Conservation (phyloP, 208 protist genomes). For the Leishmania turanica region DNA sequence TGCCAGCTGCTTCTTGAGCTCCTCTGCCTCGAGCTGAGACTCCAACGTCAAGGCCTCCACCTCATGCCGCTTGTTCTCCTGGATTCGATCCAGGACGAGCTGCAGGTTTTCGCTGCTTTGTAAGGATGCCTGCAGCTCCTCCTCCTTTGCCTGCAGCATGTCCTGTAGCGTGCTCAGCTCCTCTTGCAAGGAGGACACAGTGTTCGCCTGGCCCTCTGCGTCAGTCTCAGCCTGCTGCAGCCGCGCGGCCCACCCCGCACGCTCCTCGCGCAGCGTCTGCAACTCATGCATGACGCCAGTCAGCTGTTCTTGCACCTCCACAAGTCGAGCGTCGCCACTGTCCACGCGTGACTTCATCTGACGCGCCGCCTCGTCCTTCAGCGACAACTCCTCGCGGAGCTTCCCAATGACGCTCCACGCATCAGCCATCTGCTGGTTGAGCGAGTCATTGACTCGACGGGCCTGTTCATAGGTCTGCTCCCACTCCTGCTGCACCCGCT, state of each 20-base stretch:
- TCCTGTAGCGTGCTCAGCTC: slow-evolving; percentile 49
- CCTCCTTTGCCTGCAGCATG: slow-evolving; percentile 31
- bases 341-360: slow-evolving; percentile 42
- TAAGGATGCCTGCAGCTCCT: slow-evolving; percentile 30
- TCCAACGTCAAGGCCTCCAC: slow-evolving; percentile 32
- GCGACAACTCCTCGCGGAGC: slow-evolving; percentile 60
- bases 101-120: slow-evolving; percentile 30
- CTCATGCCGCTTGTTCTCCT: slow-evolving; percentile 29
- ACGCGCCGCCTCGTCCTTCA: slow-evolving; percentile 37
- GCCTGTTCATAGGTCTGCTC: slow-evolving; percentile 85
- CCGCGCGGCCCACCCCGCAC: slow-evolving; percentile 21
- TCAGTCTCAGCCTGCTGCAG: slow-evolving; percentile 17
- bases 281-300: slow-evolving; percentile 34
- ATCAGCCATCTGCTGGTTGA: slow-evolving; percentile 68
- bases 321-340: slow-evolving; percentile 31
- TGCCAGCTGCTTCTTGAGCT: slow-evolving; percentile 26
- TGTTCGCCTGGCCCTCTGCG: slow-evolving; percentile 17
- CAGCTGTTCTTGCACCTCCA: slow-evolving; percentile 36
- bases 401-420: slow-evolving; percentile 57
- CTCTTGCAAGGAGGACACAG: slow-evolving; percentile 26
- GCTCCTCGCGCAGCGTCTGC: slow-evolving; percentile 56
- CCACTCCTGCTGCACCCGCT: slow-evolving; percentile 69
- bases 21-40: slow-evolving; percentile 30
- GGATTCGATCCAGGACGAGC: slow-evolving; percentile 35
- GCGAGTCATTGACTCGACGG: slow-evolving; percentile 61